Evolutionary conservation across 1,284 basidiomycete species (phyloP).

Genomic region (Porodaedalea pini): DNA sequence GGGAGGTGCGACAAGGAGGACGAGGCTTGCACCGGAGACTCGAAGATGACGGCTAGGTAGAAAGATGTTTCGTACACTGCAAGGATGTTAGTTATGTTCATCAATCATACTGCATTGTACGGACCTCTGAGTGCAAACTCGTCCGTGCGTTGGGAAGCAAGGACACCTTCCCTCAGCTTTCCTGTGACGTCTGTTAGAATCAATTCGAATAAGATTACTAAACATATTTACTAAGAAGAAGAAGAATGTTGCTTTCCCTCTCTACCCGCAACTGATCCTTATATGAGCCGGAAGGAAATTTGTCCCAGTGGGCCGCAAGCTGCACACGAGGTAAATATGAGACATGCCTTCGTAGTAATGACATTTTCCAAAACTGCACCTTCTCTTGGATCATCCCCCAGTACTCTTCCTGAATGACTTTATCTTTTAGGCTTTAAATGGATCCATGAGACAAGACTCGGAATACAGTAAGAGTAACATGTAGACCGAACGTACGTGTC

Average conservation of each 20-base stretch:
- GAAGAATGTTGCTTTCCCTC: constrained; percentile 14
- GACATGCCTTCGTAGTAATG: neutral
- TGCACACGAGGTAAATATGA: neutral
- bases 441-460: neutral
- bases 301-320: constrained; percentile 6
- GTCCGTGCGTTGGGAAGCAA: constrained; percentile 12
- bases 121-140: constrained; percentile 14
- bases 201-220: neutral
- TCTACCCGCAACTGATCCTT: neutral
- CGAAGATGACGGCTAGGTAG: constrained; percentile 16
- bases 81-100: neutral
- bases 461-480: neutral
- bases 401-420: constrained; percentile 9
- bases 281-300: constrained; percentile 3
- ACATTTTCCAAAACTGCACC: neutral
- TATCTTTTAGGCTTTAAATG: constrained; percentile 8
- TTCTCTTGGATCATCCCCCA: constrained; percentile 16
- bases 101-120: neutral
- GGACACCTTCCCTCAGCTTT: constrained; percentile 17
- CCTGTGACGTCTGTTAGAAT: constrained; percentile 1
- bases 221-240: constrained; percentile 7
- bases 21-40: constrained; percentile 7
- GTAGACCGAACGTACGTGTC: constrained; percentile 6
- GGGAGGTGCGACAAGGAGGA: constrained; percentile 9
- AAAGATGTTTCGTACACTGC: constrained; percentile 18